Base-by-base conservation (phyloP, 805 yeast species). In the Candida tammaniensis region DNA sequence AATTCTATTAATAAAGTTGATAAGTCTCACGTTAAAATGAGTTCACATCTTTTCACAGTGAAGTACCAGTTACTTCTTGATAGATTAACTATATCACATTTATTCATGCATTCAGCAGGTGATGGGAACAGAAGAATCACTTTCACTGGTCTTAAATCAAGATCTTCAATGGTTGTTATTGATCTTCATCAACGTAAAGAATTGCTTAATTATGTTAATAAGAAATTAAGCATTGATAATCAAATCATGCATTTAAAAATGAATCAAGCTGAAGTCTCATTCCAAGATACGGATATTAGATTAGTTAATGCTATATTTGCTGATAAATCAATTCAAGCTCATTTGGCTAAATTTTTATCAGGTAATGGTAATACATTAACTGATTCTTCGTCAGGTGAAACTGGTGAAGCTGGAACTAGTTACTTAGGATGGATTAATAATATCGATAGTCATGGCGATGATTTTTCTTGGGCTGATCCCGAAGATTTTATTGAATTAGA, bases 401-500 rank as follows among this genome's bases (percentile, higher is more conserved):
- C 36, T 4, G 31, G 23, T 12, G 38, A 23, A 3, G n/a, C 26
- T 6, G 31, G 40, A 2, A 29, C 28, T 15, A 26, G 19, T 15
- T 51, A 39, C 33, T 36, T 41, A 27, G 43, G 40, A 16, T 58
- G 63, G 62, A 28, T 48, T 13, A 48, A 51, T 24, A 47, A 42
- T 31, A 43, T 48, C 30, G 55, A 51, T n/a, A 46, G 46, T 5
- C 51, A 44, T 23, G 64, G 58, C 12, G 49, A 47, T 11, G 65
- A 63, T 37, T 47, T 46, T 24, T 52, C 64, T 7, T 88, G 96
- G 96, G 65, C 76, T 30, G 94, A 87, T 49, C 58, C 66, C 15
- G 82, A 83, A 38, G 96, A 88, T 52, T 88, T 75, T 46, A 62
- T 75, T 8, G 96, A 88, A 46, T 51, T 87, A 27, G 85, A 82